A percentile compares a stretch with the other conserved stretches of the same genome.
Evolutionary conservation across 441 rosid genomes (phyloP).

Genomic region (Pelargonium myrrhifolium): DNA sequence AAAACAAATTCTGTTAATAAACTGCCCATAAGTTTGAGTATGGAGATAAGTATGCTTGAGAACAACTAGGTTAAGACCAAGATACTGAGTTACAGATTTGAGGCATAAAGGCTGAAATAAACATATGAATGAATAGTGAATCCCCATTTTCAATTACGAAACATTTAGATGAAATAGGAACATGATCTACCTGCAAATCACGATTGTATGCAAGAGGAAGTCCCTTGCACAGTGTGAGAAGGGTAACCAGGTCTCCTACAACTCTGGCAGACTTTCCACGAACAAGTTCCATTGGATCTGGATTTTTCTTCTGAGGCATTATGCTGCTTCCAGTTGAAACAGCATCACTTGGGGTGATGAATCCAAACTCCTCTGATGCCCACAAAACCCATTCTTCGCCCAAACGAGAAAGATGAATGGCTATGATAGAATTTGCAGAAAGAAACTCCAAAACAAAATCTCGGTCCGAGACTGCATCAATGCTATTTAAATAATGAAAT

Average conservation of each 20-base stretch:
- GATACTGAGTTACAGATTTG: neutral
- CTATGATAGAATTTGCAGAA: constrained; percentile 65
- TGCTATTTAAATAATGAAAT: constrained; percentile 38
- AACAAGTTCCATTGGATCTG: constrained; percentile 98
- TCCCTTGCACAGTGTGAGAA: constrained; percentile 88
- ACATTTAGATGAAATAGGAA: neutral
- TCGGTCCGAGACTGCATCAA: constrained; percentile 92
- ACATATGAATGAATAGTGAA: neutral
- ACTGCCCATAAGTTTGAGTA: neutral
- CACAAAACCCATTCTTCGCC: constrained; percentile 98
- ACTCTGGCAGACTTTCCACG: constrained; percentile 88
- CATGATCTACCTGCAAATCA: constrained; percentile 58
- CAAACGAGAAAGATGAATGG: constrained; percentile 76
- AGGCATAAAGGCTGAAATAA: neutral
- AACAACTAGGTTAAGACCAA: neutral
- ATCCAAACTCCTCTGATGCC: constrained; percentile 97
- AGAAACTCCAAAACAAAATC: constrained; percentile 84
- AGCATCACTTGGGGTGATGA: constrained; percentile 73
- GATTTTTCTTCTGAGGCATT: constrained; percentile 99
- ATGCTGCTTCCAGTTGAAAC: constrained; percentile 96
- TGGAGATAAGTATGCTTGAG: neutral
- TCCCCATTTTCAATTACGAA: neutral
- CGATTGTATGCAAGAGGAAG: constrained; percentile 94
- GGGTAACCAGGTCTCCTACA: constrained; percentile 74
- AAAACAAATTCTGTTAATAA: constrained; percentile 4